Evolutionary conservation across 169 alveolate species (phyloP).

Genomic region (Babesia divergens): DNA sequence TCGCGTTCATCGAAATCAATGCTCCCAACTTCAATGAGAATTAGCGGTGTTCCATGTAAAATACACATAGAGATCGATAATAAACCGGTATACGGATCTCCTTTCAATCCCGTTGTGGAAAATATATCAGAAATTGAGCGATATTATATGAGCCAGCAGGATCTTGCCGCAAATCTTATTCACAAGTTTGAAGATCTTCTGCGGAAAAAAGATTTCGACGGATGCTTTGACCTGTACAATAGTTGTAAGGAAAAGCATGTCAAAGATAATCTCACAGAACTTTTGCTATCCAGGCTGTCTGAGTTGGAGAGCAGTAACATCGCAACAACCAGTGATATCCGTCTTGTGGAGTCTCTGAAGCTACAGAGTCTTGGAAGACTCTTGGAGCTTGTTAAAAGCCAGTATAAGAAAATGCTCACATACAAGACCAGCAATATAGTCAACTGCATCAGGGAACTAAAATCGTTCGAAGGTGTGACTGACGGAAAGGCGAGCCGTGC

Average conservation of each 20-base stretch:
- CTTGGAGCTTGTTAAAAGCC: slow-evolving; percentile 31
- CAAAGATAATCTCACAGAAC: neutral
- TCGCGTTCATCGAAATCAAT: neutral
- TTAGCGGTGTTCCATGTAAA: slow-evolving; percentile 15
- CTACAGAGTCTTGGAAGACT: slow-evolving; percentile 47
- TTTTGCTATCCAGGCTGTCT: slow-evolving; percentile 11
- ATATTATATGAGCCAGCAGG: slow-evolving; percentile 18
- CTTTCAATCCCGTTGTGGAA: slow-evolving; percentile 34
- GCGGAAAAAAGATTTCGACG: slow-evolving; percentile 31
- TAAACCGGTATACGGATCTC: slow-evolving; percentile 52
- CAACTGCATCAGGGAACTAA: slow-evolving; percentile 50
- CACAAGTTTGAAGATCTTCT: slow-evolving; percentile 10
- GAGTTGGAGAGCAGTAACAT: slow-evolving; percentile 21
- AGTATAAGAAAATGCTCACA: slow-evolving; percentile 60
- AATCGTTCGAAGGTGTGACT: slow-evolving; percentile 10
- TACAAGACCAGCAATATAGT: slow-evolving; percentile 56
- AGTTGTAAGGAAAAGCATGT: neutral
- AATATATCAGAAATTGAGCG: slow-evolving; percentile 27
- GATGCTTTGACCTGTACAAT: slow-evolving; percentile 30
- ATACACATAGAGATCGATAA: slow-evolving; percentile 45
- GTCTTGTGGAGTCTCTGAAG: slow-evolving; percentile 23
- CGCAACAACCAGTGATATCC: slow-evolving; percentile 31
- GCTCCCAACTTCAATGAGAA: neutral
- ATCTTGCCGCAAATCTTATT: neutral
- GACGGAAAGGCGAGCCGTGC: neutral